These are phyloP conservation scores for Prototheca cutis DNA, from an alignment of 163 green algal genomes.

Conservation along the genomic window DNA sequence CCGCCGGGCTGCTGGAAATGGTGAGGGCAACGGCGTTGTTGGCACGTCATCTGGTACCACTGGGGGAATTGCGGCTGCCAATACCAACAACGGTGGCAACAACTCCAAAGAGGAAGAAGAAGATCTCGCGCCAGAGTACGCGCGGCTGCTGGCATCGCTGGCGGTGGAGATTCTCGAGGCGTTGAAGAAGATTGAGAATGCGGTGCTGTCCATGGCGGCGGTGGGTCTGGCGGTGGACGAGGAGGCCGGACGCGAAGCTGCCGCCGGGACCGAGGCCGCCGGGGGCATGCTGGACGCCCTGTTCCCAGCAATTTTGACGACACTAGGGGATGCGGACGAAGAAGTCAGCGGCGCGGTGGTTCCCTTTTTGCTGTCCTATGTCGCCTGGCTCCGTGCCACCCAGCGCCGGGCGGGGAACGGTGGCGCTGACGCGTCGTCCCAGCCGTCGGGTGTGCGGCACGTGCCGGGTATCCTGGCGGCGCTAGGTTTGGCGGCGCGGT, in stretches of 20 bases:
- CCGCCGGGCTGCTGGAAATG: too few species aligned
- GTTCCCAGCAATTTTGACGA: slow-evolving; percentile 60
- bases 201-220: slow-evolving; percentile 51
- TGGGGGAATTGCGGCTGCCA: too few species aligned
- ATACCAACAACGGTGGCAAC: too few species aligned
- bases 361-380: slow-evolving; percentile 75
- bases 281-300: slow-evolving; percentile 54
- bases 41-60: too few species aligned
- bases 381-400: slow-evolving; percentile 38
- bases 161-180: slow-evolving; percentile 79
- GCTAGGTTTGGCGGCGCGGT: slow-evolving; percentile 12
- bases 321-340: slow-evolving; percentile 50
- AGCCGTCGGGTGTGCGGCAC: slow-evolving; percentile 10
- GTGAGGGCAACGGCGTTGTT: too few species aligned
- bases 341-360: slow-evolving; percentile 60
- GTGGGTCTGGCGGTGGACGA: slow-evolving; percentile 58
- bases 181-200: slow-evolving; percentile 78
- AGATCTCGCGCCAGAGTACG: slow-evolving; percentile 50
- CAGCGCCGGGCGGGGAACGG: background rate
- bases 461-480: slow-evolving; percentile 30
- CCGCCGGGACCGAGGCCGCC: slow-evolving; percentile 24
- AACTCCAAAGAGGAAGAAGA: slow-evolving; percentile 29
- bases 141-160: slow-evolving; percentile 62
- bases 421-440: background rate
- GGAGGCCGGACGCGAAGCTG: slow-evolving; percentile 48